Evolutionary conservation across 805 yeast species (phyloP), one percentile per base, ranked within the genome.

Genomic region (Torulaspora microellipsoides): DNA sequence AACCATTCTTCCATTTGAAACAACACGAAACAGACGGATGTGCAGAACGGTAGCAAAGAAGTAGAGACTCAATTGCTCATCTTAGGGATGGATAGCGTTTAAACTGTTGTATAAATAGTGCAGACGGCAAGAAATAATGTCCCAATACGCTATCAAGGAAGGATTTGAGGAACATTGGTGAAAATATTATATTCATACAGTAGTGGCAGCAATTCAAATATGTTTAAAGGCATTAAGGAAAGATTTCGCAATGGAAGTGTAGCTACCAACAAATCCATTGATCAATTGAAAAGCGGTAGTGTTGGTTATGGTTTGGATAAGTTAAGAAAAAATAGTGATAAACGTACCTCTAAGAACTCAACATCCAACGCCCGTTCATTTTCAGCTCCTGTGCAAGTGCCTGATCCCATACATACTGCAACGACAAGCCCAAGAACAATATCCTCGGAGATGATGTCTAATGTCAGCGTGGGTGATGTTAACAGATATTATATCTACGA

Each of bases 401-500:
- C 37, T 27, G 40, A 36, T 34, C 45, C 36, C 15, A 38, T 38
- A 27, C 36, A 27, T n/a, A 37, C 42, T 13, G 36, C 46, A 20
- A 23, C 27, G 35, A 34, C 39, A 8, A 38, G 42, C 11, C 46
- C 46, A 30, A 34, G 32, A 30, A 32, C 43, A 10, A 9, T 40
- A 27, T 40, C 38, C n/a, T 40, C 43, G 8, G 43, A 40, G 9
- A 34, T 40, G 10, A 40, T 40, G 43, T 40, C 43, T 15, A 40
- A 38, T 20, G 33, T 40, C 4, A 40, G 38, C 29, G 43, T 34
- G 15, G 43, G 43, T 9, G 43, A 34, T 20, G 40, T 37, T 17
- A 34, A 62, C 35, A 53, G 54, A 36, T 59, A 59, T 46, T 66
- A 63, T 49, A 58, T 66, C 43, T 67, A 65, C 39, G 66, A 66